These are phyloP conservation scores for Fusarium nisikadoi DNA, from an alignment of 2,329 filamentous ascomycete species.

Conservation along the genomic window DNA sequence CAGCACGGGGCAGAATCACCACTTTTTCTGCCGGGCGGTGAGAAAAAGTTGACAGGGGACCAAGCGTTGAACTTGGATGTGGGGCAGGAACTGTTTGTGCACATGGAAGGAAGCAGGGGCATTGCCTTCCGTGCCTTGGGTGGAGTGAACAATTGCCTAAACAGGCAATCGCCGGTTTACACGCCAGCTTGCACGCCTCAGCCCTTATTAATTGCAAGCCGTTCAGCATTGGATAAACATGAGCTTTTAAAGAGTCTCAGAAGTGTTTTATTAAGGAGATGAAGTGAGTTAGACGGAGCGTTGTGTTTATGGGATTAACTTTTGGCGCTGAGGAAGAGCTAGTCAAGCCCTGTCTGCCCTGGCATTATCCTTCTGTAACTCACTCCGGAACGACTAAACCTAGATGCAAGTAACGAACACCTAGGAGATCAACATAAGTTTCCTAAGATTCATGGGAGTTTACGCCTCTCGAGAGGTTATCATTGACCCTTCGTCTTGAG, in stretches of 20 bases:
- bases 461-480: background rate
- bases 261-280: background rate
- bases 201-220: background rate
- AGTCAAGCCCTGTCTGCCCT: background rate
- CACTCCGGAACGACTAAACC: no score
- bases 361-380: background rate
- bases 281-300: fast-evolving
- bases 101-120: constrained; percentile 4
- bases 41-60: background rate
- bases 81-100: constrained; percentile 6
- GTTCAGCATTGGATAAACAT: background rate
- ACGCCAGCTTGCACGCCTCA: background rate
- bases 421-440: no score
- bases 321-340: background rate
- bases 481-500: background rate
- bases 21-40: constrained; percentile 50
- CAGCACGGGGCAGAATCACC: constrained; percentile 13
- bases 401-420: background rate
- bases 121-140: background rate
- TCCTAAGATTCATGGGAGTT: background rate
- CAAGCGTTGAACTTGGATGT: background rate
- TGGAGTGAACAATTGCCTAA: constrained; percentile 31
- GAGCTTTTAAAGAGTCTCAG: no score
- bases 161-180: constrained; percentile 33
- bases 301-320: background rate